Evolutionary conservation across 331 rosid species (phyloP).

Genomic region (Pyracantha coccinea): DNA sequence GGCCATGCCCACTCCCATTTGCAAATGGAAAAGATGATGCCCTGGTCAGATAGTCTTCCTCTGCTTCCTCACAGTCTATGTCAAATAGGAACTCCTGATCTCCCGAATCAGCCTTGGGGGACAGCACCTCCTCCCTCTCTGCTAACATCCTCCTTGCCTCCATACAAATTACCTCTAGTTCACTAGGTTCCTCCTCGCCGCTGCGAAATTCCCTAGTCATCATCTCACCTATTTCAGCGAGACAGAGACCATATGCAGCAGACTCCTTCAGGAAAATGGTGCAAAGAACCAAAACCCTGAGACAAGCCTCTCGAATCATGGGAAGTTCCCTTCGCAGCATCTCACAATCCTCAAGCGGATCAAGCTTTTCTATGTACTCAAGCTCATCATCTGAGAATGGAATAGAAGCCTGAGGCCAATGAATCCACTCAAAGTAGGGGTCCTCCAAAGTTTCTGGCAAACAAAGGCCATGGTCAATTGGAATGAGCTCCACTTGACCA

Average conservation of each 20-base stretch:
- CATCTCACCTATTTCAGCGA: conserved; percentile 97
- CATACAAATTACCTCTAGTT: conserved; percentile 84
- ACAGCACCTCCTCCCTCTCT: conserved; percentile 57
- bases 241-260: conserved; percentile 74
- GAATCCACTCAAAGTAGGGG: conserved; percentile 98
- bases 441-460: conserved; percentile 91
- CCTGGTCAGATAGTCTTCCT: conserved; percentile 27
- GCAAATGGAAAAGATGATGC: conserved; percentile 38
- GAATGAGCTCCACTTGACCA: conserved; percentile 91
- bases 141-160: conserved; percentile 67
- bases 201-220: conserved; percentile 87
- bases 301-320: conserved; percentile 94
- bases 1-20: conserved; percentile 34
- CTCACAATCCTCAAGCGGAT: conserved; percentile 54
- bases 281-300: conserved; percentile 83
- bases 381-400: conserved; percentile 94
- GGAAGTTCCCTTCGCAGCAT: conserved; percentile 85
- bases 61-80: conserved; percentile 65
- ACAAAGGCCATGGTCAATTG: conserved; percentile 98
- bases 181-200: conserved; percentile 98
- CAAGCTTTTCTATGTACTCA: conserved; percentile 55
- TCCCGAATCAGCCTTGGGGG: conserved; percentile 48
- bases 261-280: conserved; percentile 87
- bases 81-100: conserved; percentile 64
- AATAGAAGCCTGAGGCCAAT: conserved; percentile 99